Percentiles rank a stretch among this genome's conserved stretches.
Evolutionary conservation across 306 rosid genomes (phyloP).

Genomic region (Alnus glutinosa): DNA sequence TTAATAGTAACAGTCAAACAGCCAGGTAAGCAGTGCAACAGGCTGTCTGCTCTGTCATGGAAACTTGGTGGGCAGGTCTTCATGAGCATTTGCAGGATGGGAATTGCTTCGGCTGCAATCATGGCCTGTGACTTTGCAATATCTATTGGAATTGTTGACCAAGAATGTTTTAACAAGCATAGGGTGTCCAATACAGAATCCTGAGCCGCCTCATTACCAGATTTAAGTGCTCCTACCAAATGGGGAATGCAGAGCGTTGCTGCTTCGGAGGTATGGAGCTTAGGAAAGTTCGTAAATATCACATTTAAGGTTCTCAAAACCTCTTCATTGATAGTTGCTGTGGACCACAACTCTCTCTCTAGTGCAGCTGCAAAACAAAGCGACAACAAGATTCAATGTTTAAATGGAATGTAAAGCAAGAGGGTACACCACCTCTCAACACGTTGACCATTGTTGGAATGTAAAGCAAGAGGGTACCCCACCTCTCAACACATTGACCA

Average conservation of each 20-base stretch:
- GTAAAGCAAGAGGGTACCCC: background rate
- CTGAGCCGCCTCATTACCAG: conserved; percentile 88
- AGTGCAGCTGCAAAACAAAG: conserved; percentile 76
- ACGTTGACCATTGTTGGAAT: background rate
- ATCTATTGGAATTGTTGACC: conserved; percentile 95
- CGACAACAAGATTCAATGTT: conserved; percentile 21
- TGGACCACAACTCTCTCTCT: conserved; percentile 91
- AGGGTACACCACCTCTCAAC: background rate
- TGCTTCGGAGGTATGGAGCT: conserved; percentile 93
- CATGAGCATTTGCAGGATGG: conserved; percentile 96
- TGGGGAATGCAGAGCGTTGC: conserved; percentile 96
- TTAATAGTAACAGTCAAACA: conserved; percentile 90
- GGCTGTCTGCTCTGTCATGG: conserved; percentile 93
- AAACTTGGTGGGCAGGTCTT: conserved; percentile 97
- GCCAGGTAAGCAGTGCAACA: conserved; percentile 96
- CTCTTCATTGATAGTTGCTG: conserved; percentile 89
- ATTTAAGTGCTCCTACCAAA: conserved; percentile 85
- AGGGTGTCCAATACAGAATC: conserved; percentile 82
- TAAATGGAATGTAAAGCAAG: background rate
- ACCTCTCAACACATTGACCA: background rate
- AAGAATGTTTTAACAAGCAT: conserved; percentile 82
- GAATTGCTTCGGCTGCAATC: conserved; percentile 96
- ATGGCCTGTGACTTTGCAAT: conserved; percentile 78
- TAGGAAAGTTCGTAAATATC: conserved; percentile 86
- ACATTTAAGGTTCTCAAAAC: conserved; percentile 87